Evolutionary conservation across 148 eudicot genomes (phyloP).

Genomic region (Camellia lanceoleosa): DNA sequence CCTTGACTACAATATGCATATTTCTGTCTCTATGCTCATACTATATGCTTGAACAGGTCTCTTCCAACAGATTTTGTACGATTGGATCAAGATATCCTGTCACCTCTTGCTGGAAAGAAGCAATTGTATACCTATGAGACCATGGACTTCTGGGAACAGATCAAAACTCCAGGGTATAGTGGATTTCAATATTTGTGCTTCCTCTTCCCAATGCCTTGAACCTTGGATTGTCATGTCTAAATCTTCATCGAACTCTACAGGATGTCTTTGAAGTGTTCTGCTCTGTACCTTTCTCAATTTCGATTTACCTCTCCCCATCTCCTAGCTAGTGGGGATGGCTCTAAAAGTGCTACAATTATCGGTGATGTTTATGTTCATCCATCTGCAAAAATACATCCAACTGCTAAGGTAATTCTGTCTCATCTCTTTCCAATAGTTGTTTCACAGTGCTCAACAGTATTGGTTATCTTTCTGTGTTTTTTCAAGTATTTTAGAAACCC

Average conservation of each 20-base stretch:
- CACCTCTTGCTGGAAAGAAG: constrained; percentile 94
- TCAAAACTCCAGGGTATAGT: constrained; percentile 80
- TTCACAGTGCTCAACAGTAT: neutral
- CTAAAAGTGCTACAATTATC: constrained; percentile 48
- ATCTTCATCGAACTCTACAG: constrained; percentile 37
- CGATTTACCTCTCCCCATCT: constrained; percentile 54
- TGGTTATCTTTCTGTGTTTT: neutral
- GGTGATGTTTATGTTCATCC: constrained; percentile 97
- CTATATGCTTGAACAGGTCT: constrained; percentile 47
- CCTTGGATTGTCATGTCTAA: constrained; percentile 10
- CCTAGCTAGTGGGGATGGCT: constrained; percentile 74
- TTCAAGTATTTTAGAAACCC: neutral
- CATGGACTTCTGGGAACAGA: constrained; percentile 89
- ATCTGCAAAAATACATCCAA: constrained; percentile 92
- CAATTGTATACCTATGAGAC: constrained; percentile 82
- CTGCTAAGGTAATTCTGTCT: constrained; percentile 66
- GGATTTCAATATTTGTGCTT: neutral
- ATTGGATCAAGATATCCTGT: constrained; percentile 89
- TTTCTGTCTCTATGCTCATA: constrained; percentile 26
- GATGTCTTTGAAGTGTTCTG: constrained; percentile 88
- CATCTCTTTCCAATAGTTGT: neutral
- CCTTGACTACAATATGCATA: neutral
- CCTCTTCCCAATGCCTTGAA: neutral
- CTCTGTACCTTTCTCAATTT: constrained; percentile 65
- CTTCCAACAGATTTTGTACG: constrained; percentile 62